These are phyloP conservation scores for Hyaloscypha hepaticicola DNA, from an alignment of 495 filamentous ascomycete species.

Conservation along the genomic window DNA sequence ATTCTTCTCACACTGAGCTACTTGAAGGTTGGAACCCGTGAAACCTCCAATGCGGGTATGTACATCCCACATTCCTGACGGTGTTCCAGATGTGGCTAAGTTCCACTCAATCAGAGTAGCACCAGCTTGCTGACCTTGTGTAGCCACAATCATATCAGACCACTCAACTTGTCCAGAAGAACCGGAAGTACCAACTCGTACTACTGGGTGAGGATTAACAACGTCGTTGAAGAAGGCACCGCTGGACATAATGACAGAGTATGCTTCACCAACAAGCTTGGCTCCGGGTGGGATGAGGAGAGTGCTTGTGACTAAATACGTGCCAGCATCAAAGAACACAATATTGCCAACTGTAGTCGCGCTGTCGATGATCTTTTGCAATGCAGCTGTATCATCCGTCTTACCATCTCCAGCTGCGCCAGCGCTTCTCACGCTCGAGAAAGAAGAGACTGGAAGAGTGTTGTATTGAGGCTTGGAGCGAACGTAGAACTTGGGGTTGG, in stretches of 20 bases:
- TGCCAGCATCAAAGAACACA: slow-evolving; percentile 41
- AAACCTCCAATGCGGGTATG: slow-evolving; percentile 48
- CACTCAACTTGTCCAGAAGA: slow-evolving; percentile 59
- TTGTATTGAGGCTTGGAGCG: slow-evolving; percentile 60
- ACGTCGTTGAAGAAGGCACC: slow-evolving; percentile 52
- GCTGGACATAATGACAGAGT: slow-evolving; percentile 48
- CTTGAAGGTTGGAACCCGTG: slow-evolving; percentile 41
- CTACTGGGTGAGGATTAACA: slow-evolving; percentile 51
- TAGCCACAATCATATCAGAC: slow-evolving; percentile 53
- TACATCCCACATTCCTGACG: slow-evolving; percentile 39
- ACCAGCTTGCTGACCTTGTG: slow-evolving; percentile 45
- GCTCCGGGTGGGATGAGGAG: slow-evolving; percentile 56
- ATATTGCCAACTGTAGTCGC: slow-evolving; percentile 39
- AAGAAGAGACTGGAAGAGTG: slow-evolving; percentile 45
- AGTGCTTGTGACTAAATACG: slow-evolving; percentile 47
- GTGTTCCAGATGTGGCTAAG: slow-evolving; percentile 13
- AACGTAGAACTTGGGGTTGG: slow-evolving; percentile 30
- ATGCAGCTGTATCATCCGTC: slow-evolving; percentile 62
- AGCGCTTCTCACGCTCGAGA: slow-evolving; percentile 57
- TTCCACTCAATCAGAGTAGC: slow-evolving; percentile 45
- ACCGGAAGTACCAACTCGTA: slow-evolving; percentile 53
- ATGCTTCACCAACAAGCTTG: slow-evolving; percentile 48
- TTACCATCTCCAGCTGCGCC: slow-evolving; percentile 69
- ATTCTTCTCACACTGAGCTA: slow-evolving; percentile 37
- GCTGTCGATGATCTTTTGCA: slow-evolving; percentile 42